phyloP scores from a whole-genome alignment of 805 yeast species.

The Candida yuanshanica region DNA sequence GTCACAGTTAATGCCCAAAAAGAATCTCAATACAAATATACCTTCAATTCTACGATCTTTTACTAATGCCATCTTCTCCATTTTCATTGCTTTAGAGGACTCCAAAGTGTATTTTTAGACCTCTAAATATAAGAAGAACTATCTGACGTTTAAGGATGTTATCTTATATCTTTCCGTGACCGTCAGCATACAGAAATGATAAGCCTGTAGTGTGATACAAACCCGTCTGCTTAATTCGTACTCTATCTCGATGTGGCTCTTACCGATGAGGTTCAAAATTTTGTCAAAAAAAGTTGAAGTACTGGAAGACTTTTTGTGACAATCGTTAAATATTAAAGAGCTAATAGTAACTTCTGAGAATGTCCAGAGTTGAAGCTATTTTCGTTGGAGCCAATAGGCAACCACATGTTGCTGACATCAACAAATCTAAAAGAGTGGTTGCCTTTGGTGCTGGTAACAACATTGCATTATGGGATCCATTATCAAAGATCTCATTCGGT shows the following conservation, averaged over 20 bases:
- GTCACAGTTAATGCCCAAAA: no score
- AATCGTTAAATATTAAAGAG: background rate
- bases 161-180: no score
- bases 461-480: constrained; percentile 67
- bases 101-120: background rate
- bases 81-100: no score
- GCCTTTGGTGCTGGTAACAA: constrained; percentile 71
- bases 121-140: no score
- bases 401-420: constrained; percentile 51
- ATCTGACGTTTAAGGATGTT: no score
- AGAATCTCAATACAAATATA: no score
- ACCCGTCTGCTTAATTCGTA: background rate
- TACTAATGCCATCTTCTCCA: no score
- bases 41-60: background rate
- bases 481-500: constrained; percentile 36
- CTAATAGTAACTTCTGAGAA: constrained; percentile 1
- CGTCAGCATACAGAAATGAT: no score
- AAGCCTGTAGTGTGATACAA: no score
- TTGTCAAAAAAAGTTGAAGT: constrained; percentile 5
- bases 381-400: constrained; percentile 73
- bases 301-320: background rate
- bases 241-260: constrained; percentile 1
- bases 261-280: constrained; percentile 3
- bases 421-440: constrained; percentile 31
- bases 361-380: constrained; percentile 40